phyloP scores from a whole-genome alignment of 129 eudicot genomes.

The Smallanthus sonchifolius region DNA sequence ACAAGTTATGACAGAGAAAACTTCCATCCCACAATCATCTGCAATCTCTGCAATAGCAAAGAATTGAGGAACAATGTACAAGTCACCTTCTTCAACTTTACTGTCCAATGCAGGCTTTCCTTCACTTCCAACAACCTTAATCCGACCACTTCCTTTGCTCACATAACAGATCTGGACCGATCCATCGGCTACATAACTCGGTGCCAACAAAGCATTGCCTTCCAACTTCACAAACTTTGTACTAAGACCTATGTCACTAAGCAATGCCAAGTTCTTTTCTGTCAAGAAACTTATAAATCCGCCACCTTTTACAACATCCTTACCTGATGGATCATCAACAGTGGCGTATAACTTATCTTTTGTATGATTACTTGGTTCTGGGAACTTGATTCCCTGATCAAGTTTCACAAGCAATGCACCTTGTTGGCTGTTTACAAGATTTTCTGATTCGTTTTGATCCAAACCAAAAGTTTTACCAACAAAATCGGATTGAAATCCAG shows the following conservation, averaged over 20 bases:
- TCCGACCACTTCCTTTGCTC: constrained; percentile 39
- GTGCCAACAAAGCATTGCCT: constrained; percentile 32
- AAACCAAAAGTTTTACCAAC: constrained; percentile 30
- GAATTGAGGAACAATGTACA: constrained; percentile 56
- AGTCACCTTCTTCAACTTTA: constrained; percentile 33
- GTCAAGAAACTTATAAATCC: constrained; percentile 21
- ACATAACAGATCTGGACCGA: constrained; percentile 38
- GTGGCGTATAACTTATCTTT: constrained; percentile 4
- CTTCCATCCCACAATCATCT: constrained; percentile 44
- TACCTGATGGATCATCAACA: constrained; percentile 4
- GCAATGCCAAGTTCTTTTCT: constrained; percentile 21
- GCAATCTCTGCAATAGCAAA: constrained; percentile 32
- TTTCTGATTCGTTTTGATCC: constrained; percentile 6
- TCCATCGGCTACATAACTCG: constrained; percentile 34
- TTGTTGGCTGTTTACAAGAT: constrained; percentile 29
- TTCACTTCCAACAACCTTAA: constrained; percentile 47
- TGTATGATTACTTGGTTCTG: constrained; percentile 13
- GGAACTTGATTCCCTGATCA: constrained; percentile 23
- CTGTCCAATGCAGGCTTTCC: constrained; percentile 34
- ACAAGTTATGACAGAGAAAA: constrained; percentile 38
- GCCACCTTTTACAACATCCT: constrained; percentile 14
- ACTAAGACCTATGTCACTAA: constrained; percentile 45
- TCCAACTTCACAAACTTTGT: constrained; percentile 37
- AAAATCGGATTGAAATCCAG: constrained; percentile 40
- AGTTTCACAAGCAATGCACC: constrained; percentile 30